Percentiles rank a stretch among this genome's conserved stretches.
Evolutionary conservation across 768 basidiomycete genomes (phyloP).

Genomic region (Daedaleopsis sinensis): DNA sequence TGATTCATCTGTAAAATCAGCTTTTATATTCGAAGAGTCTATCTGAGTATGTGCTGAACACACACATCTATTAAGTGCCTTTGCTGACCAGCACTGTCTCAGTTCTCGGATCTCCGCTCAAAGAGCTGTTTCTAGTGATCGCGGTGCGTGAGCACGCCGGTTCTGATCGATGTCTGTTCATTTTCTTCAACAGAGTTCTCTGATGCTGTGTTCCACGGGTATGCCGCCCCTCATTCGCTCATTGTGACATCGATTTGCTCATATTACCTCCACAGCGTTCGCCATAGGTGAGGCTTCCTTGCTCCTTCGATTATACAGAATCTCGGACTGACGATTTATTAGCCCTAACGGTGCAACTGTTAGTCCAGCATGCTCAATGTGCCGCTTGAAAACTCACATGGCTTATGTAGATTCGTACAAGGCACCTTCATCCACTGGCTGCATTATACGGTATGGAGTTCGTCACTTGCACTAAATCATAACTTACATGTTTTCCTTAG

Average conservation of each 20-base stretch:
- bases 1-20: background rate
- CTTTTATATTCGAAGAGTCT: background rate
- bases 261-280: background rate
- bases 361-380: too few relatives aligned
- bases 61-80: background rate
- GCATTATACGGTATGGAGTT: background rate
- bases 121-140: background rate
- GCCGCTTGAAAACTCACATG: background rate
- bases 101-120: background rate
- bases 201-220: background rate
- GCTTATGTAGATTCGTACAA: background rate
- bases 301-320: too few relatives aligned
- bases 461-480: background rate
- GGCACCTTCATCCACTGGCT: background rate
- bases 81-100: background rate
- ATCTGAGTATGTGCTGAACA: background rate
- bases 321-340: too few relatives aligned
- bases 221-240: background rate
- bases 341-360: background rate
- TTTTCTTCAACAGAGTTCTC: background rate
- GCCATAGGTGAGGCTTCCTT: background rate
- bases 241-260: background rate
- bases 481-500: background rate
- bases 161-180: background rate
- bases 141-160: background rate